Evolutionary conservation across 306 rosid genomes (phyloP), one percentile per base, ranked within the genome.

Genomic region (Cucumis melo): DNA sequence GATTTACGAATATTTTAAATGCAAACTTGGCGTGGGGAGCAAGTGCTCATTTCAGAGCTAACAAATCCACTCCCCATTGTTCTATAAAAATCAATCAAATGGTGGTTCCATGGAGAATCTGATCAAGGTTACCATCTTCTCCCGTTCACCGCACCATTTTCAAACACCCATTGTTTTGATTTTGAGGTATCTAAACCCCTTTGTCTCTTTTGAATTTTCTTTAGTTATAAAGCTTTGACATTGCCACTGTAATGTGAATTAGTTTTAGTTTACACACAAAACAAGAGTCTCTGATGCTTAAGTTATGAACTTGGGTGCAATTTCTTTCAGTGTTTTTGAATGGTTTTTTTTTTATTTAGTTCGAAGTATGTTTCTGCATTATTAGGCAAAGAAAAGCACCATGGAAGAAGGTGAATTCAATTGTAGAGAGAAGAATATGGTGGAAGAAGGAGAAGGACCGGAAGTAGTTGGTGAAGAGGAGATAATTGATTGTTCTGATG

Each of bases 361-460:
- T 67, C 2, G 19, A 5, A 10, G 16, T 13, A 23, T 70, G 3
- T 8, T 39, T 29, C 20, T 68, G 38, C 10, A 23, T 2, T 68
- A 23, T 2, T 68, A 23, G 36, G 75, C 17, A 46, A 70, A 46
- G 19, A 46, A 44, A 17, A 12, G 5, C 74, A 10, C 75, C 75
- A 70, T 46, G 75, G 75, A 15, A 58, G 78, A 58, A 21, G 76
- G 76, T n/a, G 57, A 70, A 23, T 42, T 19, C 9, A 32, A 46
- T 17, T 41, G 15, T 75, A n/a, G 53, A 56, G 68, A 75, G 41
- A 24, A 76, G 15, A 16, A 11, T 10, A 5, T 16, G 39, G 79
- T 76, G 56, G 68, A 42, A 55, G 67, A 75, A 38, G 64, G 63
- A 55, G 67, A 75, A 38, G 77, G 77, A 54, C 2, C 34, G 11